Base-by-base conservation (phyloP, 352 stramenopile genomes). In the Halophytophthora batemanensis region DNA sequence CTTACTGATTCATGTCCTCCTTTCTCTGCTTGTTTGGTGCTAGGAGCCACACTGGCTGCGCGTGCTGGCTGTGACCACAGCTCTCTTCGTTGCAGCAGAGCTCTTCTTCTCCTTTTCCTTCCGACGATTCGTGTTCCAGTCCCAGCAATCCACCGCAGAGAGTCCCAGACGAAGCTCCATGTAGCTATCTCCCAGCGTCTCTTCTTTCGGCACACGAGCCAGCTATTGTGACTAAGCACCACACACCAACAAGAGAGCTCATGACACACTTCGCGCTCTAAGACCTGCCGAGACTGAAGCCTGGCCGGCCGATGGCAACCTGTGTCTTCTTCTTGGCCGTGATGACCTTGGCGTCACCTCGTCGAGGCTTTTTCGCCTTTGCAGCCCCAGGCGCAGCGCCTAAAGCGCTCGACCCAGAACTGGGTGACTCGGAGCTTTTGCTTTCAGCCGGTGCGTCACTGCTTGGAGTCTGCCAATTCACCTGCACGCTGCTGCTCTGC, bases 401-500 rank as follows among this genome's bases (percentile, higher is more conserved):
- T 21, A 37, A 36, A 38, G 19, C 39, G 6, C n/a, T 54, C 13
- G 33, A 17, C n/a, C 34, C 35, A 39, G 43, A 21, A 13, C 13
- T 15, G 36, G 51, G 17, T 45, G 23, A 22, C 43, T 62, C 33
- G 40, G 17, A 23, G n/a, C 38, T 19, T 21, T 56, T 39, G 31
- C 33, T 25, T 29, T 53, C 48, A 22, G 47, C 21, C 35, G 41
- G 23, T 36, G 45, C 34, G 18, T 56, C 48, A 0, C 33, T 45
- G 33, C 12, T 59, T 0, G 34, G 25, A n/a, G 51, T 56, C 50
- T 87, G 70, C 71, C 74, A 81, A 50, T 86, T 80, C 17, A 88
- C 74, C 51, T 88, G 68, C 23, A 79, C 66, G 45, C 70, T 97
- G 72, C 64, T 98, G 70, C 64, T 97, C 64, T 79, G 76, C 67